Evolutionary conservation across 805 yeast species (phyloP).

Genomic region (Pichia phayaonensis): DNA sequence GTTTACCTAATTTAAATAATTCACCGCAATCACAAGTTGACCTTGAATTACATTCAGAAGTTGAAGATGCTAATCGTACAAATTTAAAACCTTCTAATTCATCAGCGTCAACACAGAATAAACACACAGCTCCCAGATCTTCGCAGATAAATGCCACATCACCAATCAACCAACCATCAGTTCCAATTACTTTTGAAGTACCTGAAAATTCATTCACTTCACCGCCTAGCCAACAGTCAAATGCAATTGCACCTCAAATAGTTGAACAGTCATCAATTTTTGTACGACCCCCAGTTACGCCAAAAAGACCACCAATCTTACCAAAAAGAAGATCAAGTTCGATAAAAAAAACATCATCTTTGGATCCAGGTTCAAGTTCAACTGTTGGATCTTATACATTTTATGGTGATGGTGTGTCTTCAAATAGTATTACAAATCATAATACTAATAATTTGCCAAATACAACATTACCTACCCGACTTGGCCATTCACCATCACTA

Average conservation of each 20-base stretch:
- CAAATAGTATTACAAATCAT: background rate
- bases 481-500: background rate
- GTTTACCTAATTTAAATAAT: background rate
- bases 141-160: background rate
- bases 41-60: background rate
- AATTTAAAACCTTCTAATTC: background rate
- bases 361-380: constrained; percentile 7
- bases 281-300: background rate
- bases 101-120: background rate
- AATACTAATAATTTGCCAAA: background rate
- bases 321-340: background rate
- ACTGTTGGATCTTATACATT: constrained; percentile 1
- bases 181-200: too few relatives aligned
- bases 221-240: background rate
- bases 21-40: background rate
- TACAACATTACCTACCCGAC: background rate
- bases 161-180: background rate
- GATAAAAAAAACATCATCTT: background rate
- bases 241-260: background rate
- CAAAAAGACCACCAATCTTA: background rate
- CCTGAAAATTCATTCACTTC: background rate
- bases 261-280: background rate
- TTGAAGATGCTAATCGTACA: background rate
- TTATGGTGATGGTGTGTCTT: too few relatives aligned
- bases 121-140: background rate